Base-by-base conservation (phyloP, 2,329 filamentous ascomycete genomes). In the Shiraia sp. region DNA sequence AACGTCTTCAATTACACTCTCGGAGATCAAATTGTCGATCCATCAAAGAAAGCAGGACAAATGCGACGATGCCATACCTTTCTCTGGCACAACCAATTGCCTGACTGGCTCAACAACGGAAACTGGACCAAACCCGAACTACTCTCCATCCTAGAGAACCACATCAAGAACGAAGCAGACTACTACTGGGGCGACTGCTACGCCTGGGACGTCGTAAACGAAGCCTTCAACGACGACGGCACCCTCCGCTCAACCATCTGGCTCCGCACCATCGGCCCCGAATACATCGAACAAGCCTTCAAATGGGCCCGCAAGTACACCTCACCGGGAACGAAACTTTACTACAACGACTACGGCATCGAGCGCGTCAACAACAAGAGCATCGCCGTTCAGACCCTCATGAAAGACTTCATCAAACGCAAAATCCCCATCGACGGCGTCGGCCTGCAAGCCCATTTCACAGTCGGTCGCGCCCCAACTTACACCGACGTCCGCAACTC, bases 161-260 rank as follows among this genome's bases (percentile, higher is more conserved):
- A 87, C 65, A 80, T 87, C 51, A 75, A 76, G 45, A 75, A 79
- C 49, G 80, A 79, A 35, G 78, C 79, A 6, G 71, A 68, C 10
- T 75, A 84, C 65, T 85, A 79, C 71, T 77, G 77, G 62, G 78
- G 79, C 40, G 72, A 79, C 52, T 83, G 82, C 65, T 80, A 80
- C 60, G 74, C 77, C 22, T 86, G 82, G 82, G 82, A 86, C 41
- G 82, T 86, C 0, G 75, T 85, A 16, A 86, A 86, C 61, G 82
- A 86, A 70, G 79, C 76, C 4, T 72, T 83, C 28, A 75, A 78
- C 42, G 82, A 85, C 14, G 75, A 79, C 51, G 80, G 79, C 10
- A 75, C 71, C 6, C 79, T 72, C 66, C 72, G 80, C 41, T 55
- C 71, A 42, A 73, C 66, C 40, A 73, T 83, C 47, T 86, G 82